Conservation (phyloP, 306 rosid species). For the Cyamopsis tetragonoloba region DNA sequence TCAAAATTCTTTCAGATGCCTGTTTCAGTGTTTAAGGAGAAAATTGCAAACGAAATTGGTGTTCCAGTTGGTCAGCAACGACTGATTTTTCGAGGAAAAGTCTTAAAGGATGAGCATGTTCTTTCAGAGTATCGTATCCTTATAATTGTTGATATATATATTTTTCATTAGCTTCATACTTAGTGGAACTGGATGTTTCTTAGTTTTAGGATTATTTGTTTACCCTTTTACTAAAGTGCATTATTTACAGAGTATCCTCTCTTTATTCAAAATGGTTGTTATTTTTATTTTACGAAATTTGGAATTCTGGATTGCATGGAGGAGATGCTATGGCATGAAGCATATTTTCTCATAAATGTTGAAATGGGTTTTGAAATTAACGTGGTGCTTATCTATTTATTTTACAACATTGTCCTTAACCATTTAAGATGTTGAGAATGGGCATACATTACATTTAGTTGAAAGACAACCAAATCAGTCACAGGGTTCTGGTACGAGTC, state of each 20-base stretch:
- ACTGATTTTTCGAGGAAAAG: slow-evolving; percentile 92
- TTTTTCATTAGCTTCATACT: neutral
- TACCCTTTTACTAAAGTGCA: neutral
- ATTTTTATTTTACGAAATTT: neutral
- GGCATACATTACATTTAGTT: slow-evolving; percentile 94
- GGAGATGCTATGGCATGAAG: neutral
- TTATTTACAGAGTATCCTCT: neutral
- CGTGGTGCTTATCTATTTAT: slow-evolving; percentile 4
- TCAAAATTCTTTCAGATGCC: slow-evolving; percentile 59
- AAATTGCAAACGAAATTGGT: slow-evolving; percentile 73
- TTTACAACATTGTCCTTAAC: slow-evolving; percentile 48
- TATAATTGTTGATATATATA: neutral
- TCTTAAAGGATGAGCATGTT: slow-evolving; percentile 75
- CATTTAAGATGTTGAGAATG: slow-evolving; percentile 79
- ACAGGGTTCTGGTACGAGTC: slow-evolving; percentile 48
- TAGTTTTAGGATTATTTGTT: slow-evolving; percentile 4
- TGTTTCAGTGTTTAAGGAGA: slow-evolving; percentile 74
- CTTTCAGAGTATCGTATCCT: slow-evolving; percentile 97
- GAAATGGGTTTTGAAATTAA: slow-evolving; percentile 1
- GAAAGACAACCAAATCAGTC: slow-evolving; percentile 76
- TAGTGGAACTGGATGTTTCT: neutral
- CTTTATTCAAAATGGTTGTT: neutral
- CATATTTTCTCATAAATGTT: neutral
- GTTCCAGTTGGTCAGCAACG: slow-evolving; percentile 88
- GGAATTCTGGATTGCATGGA: neutral